phyloP scores from a whole-genome alignment of 306 rosid genomes.

The Sicyos baderoa region DNA sequence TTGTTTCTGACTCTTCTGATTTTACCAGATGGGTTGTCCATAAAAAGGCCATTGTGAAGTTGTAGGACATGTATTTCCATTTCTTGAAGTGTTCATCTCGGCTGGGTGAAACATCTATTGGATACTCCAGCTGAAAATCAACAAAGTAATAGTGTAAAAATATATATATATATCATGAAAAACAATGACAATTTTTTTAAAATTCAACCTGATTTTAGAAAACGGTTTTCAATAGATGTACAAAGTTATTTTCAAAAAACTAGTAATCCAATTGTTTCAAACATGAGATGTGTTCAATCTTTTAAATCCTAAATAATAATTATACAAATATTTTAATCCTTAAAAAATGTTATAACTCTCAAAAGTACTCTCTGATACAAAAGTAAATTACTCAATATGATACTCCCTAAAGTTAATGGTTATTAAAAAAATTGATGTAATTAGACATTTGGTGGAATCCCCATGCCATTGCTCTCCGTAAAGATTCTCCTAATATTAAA shows the following conservation, averaged over 20 bases:
- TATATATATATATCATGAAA: too few relatives aligned
- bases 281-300: too few relatives aligned
- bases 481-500: constrained; percentile 15
- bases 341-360: neutral
- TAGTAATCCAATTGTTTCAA: neutral
- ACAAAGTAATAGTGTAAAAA: neutral
- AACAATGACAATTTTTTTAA: neutral
- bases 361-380: constrained; percentile 2
- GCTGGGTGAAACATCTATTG: constrained; percentile 52
- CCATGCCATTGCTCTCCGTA: neutral
- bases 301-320: neutral
- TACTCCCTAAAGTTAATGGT: neutral
- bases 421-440: neutral
- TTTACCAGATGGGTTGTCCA: constrained; percentile 81
- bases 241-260: neutral
- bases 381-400: too few relatives aligned
- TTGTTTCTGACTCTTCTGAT: constrained; percentile 39
- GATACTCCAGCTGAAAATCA: constrained; percentile 63
- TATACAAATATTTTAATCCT: neutral
- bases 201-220: neutral
- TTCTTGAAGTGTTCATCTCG: constrained; percentile 44
- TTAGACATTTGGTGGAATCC: neutral
- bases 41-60: constrained; percentile 63
- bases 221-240: neutral
- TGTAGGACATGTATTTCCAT: constrained; percentile 68